A percentile compares a stretch with the other conserved stretches of the same genome.
Conservation (phyloP, 2,329 filamentous ascomycete genomes). For the Epichloe elymi region DNA sequence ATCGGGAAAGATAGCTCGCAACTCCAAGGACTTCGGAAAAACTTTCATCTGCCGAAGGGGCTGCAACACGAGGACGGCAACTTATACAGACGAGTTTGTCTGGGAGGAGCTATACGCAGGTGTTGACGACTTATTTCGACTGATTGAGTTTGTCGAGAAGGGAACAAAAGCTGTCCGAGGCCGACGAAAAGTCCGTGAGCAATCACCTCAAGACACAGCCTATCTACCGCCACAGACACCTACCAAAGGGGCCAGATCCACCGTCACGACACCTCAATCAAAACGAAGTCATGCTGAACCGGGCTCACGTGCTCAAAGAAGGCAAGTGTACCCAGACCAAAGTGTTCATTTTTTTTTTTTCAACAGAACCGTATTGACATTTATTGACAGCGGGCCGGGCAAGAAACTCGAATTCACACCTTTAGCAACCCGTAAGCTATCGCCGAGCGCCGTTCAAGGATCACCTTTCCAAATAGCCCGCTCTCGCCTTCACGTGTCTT, state of each 20-base stretch:
- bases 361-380: slow-evolving; percentile 30
- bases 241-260: slow-evolving; percentile 19
- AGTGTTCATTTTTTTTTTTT: background rate
- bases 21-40: slow-evolving; percentile 65
- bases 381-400: slow-evolving; percentile 23
- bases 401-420: slow-evolving; percentile 92
- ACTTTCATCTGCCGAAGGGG: slow-evolving; percentile 82
- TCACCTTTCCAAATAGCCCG: slow-evolving; percentile 89
- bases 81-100: slow-evolving; percentile 80
- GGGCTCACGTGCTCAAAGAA: slow-evolving; percentile 19
- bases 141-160: slow-evolving; percentile 55
- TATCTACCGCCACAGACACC: slow-evolving; percentile 25
- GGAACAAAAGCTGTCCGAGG: slow-evolving; percentile 55
- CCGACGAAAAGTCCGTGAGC: slow-evolving; percentile 18
- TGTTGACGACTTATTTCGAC: slow-evolving; percentile 45
- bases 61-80: slow-evolving; percentile 77
- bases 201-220: slow-evolving; percentile 17
- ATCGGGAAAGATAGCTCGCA: slow-evolving; percentile 58
- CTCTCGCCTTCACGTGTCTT: slow-evolving; percentile 80
- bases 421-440: slow-evolving; percentile 74
- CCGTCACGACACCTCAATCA: slow-evolving; percentile 19
- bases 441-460: slow-evolving; percentile 57
- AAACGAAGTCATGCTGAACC: slow-evolving; percentile 17
- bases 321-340: slow-evolving; percentile 8
- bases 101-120: slow-evolving; percentile 79